phyloP scores from a whole-genome alignment of 176 grass and related monocot genomes.

The Eremochloa ophiuroides region DNA sequence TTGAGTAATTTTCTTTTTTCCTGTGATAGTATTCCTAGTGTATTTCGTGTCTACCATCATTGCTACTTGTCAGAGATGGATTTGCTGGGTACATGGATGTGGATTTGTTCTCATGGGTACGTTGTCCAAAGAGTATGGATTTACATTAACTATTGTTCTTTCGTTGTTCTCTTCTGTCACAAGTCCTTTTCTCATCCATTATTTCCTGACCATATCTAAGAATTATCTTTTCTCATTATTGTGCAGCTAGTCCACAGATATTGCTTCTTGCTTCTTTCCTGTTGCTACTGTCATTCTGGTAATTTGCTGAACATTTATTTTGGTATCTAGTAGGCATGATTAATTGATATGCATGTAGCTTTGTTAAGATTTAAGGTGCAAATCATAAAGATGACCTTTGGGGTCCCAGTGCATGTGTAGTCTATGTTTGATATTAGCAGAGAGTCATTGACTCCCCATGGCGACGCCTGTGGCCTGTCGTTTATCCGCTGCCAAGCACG shows the following conservation, averaged over 20 bases:
- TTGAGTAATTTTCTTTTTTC: background rate
- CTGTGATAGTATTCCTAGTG: constrained; percentile 60
- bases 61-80: constrained; percentile 85
- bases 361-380: background rate
- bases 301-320: constrained; percentile 28
- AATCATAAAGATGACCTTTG: constrained; percentile 8
- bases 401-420: background rate
- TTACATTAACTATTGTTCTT: constrained; percentile 37
- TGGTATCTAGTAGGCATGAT: background rate
- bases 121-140: constrained; percentile 33
- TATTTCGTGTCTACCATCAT: constrained; percentile 70
- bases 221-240: constrained; percentile 31
- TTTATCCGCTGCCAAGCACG: too few relatives aligned
- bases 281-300: constrained; percentile 87
- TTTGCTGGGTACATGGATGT: constrained; percentile 87
- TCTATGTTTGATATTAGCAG: background rate
- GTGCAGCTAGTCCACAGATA: constrained; percentile 86
- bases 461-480: background rate
- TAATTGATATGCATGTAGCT: constrained; percentile 19
- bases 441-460: background rate
- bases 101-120: constrained; percentile 97
- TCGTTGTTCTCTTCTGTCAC: constrained; percentile 14
- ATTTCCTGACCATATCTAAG: constrained; percentile 27
- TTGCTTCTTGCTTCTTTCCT: constrained; percentile 91
- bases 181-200: constrained; percentile 8